A percentile compares a stretch with the other conserved stretches of the same genome.
Evolutionary conservation across 768 basidiomycete genomes (phyloP).

Genomic region (Suillus plorans): DNA sequence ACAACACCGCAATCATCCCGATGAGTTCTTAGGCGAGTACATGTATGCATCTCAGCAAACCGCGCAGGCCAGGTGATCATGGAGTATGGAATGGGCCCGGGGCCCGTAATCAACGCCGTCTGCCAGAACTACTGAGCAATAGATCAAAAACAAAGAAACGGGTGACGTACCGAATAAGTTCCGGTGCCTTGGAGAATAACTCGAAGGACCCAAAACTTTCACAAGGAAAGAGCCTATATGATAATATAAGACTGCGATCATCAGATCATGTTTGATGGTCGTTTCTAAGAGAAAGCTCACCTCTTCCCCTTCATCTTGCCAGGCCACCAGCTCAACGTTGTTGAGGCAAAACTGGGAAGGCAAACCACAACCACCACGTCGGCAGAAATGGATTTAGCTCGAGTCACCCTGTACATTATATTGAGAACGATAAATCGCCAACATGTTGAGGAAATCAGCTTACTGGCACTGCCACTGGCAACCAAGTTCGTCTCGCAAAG

Average conservation of each 20-base stretch:
- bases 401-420: not conserved
- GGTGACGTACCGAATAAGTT: not conserved
- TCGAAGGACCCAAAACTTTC: not conserved
- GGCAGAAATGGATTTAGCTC: not conserved
- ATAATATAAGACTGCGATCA: not conserved
- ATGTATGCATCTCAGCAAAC: not conserved
- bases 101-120: not conserved
- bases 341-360: not conserved
- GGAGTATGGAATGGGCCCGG: not conserved
- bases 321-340: not conserved
- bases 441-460: not conserved
- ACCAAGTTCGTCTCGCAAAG: not conserved
- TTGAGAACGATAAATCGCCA: not conserved
- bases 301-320: not conserved
- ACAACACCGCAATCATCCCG: not conserved
- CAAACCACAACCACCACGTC: not conserved
- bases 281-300: not conserved
- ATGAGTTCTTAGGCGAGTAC: not conserved
- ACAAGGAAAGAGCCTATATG: not conserved
- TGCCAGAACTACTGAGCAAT: not conserved
- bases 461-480: not conserved
- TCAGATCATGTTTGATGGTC: not conserved
- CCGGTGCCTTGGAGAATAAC: not conserved
- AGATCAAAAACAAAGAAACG: not conserved
- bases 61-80: not conserved